Evolutionary conservation across 805 yeast species (phyloP), one percentile per base, ranked within the genome.

Genomic region (Barnettozyma sp.): DNA sequence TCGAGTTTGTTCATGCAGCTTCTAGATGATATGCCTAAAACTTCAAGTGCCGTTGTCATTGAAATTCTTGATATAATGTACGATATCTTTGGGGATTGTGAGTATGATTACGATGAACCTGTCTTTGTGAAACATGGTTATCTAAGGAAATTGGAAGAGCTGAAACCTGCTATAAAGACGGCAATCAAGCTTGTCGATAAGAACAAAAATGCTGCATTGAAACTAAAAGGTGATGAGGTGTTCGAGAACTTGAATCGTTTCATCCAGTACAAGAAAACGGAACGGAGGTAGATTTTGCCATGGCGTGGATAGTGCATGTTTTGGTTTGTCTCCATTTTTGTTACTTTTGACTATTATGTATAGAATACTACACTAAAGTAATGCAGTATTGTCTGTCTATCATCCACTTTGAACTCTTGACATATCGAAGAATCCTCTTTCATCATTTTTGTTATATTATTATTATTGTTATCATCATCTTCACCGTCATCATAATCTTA

Each of bases 81-180:
- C 57, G 96, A 86, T 41, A 65, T 87, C 6, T 92, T 81, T 59
- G 82, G 82, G 11, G 97, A 92, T 59, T 70, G 70, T 24, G 61
- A 56, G 5, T 81, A 67, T 48, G 70, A 65, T 12, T 87, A 86
- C 50, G 95, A 86, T 53, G 60, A 57, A 18, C 73, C 75, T 4
- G 71, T 83, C 1, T 90, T 80, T 56, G 82, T 80, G 18, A 55
- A 66, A 8, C 68, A 68, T 14, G 63, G 68, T 7, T 71, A 76
- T 46, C 50, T 73, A 24, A 37, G 49, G 1, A 52, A 56, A 12
- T 62, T 86, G 29, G 52, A 56, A 36, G 56, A 58, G 16, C 52
- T 72, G 8, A 56, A 65, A 31, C 70, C 75, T 8, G 60, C 59
- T n/a, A 60, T 80, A 38, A 74, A 70, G 44, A 58, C 68, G 4